Percentiles rank a stretch among this genome's conserved stretches.
Conservation (phyloP, 2,329 filamentous ascomycete genomes). For the Drechmeria coniospora region DNA sequence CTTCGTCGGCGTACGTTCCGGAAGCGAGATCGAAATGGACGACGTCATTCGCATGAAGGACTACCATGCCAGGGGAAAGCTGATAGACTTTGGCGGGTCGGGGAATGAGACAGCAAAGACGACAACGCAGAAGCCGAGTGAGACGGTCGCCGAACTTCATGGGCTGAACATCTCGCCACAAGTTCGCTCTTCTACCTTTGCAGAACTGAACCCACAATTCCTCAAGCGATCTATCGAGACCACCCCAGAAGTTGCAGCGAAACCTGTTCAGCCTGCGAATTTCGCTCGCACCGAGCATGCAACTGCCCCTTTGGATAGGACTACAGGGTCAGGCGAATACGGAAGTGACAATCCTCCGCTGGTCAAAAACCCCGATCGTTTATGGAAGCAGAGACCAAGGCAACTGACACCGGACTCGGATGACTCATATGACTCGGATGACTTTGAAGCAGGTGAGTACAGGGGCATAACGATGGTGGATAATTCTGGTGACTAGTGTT, state of each 20-base stretch:
- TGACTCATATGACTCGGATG: constrained; percentile 18
- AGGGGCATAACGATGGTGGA: constrained; percentile 17
- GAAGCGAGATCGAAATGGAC: constrained; percentile 34
- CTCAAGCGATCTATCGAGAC: constrained; percentile 7
- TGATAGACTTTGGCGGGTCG: constrained; percentile 15
- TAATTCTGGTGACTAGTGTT: too few relatives aligned
- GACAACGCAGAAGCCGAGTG: background rate
- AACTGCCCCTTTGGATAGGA: too few relatives aligned
- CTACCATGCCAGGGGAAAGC: constrained; percentile 13
- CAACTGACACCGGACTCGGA: constrained; percentile 13
- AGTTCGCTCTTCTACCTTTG: constrained; percentile 4
- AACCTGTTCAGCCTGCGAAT: too few relatives aligned
- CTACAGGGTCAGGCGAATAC: background rate
- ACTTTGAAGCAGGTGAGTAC: constrained; percentile 4
- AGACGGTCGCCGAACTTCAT: constrained; percentile 11
- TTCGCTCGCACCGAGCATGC: too few relatives aligned
- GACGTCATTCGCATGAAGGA: constrained; percentile 32
- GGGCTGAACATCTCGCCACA: constrained; percentile 15
- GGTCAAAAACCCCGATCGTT: constrained; percentile 1
- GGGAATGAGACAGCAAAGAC: background rate
- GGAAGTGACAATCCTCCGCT: background rate
- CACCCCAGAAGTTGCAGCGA: too few relatives aligned
- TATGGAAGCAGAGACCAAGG: constrained; percentile 3
- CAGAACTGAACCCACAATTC: constrained; percentile 5
- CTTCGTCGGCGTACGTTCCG: constrained; percentile 29